These are phyloP conservation scores for Alnus rubra DNA, from an alignment of 306 rosid genomes.

Conservation along the genomic window DNA sequence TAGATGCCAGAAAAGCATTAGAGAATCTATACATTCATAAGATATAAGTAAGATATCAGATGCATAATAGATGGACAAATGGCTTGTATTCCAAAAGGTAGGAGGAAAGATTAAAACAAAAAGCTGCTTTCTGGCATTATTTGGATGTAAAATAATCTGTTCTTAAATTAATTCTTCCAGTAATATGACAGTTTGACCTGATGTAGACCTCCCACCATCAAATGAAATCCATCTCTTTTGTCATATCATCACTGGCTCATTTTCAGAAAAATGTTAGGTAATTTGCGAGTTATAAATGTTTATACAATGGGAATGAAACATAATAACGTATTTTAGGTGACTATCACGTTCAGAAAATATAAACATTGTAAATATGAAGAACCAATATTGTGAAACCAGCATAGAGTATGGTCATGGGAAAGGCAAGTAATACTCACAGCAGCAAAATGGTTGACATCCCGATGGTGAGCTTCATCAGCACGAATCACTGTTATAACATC, in stretches of 20 bases:
- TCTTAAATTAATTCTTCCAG: neutral
- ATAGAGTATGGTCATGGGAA: conserved; percentile 6
- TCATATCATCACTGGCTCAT: neutral
- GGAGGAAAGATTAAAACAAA: neutral
- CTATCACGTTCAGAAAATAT: conserved; percentile 4
- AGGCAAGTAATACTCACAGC: conserved; percentile 46
- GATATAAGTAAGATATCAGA: neutral
- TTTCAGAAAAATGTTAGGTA: neutral
- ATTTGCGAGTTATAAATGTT: neutral
- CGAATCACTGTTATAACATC: conserved; percentile 75
- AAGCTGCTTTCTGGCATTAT: neutral
- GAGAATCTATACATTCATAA: neutral
- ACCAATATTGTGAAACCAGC: neutral
- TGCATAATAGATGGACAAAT: neutral
- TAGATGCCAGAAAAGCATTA: neutral
- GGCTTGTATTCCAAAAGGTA: neutral
- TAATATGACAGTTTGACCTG: neutral
- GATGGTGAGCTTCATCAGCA: conserved; percentile 86
- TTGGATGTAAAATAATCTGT: neutral
- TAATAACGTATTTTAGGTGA: conserved; percentile 1
- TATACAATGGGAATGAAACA: conserved; percentile 3
- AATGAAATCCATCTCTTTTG: neutral
- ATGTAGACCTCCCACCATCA: neutral
- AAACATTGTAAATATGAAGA: neutral
- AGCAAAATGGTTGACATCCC: conserved; percentile 84